A percentile compares a stretch with the other conserved stretches of the same genome.
phyloP scores from a whole-genome alignment of 805 yeast species.

The Kuraishia ogatae region DNA sequence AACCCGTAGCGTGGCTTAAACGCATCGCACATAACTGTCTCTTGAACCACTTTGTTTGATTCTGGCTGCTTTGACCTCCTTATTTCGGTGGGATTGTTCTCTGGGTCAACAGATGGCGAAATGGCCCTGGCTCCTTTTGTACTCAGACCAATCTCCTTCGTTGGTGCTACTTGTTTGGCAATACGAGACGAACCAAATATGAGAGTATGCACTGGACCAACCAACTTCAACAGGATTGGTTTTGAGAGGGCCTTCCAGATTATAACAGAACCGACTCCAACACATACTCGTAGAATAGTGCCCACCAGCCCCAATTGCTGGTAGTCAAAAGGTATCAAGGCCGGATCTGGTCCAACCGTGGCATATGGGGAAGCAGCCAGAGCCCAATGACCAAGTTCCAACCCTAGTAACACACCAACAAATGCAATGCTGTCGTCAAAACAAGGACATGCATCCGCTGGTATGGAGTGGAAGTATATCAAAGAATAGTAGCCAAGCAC shows the following conservation, averaged over 20 bases:
- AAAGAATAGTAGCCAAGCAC: conserved; percentile 34
- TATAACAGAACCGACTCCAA: conserved; percentile 58
- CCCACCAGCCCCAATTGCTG: conserved; percentile 32
- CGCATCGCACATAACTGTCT: conserved; percentile 29
- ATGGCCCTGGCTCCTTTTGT: neutral
- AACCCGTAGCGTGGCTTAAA: conserved; percentile 59
- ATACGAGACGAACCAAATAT: neutral
- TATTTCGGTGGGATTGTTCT: neutral
- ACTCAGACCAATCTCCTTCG: conserved; percentile 26
- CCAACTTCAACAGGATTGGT: conserved; percentile 45
- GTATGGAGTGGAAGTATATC: conserved; percentile 68
- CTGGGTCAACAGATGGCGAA: neutral
- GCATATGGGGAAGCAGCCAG: neutral
- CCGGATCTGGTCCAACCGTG: neutral
- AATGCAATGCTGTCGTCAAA: conserved; percentile 93
- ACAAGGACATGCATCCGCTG: conserved; percentile 93
- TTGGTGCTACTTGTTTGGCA: neutral
- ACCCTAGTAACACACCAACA: conserved; percentile 76
- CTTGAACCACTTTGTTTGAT: conserved; percentile 6
- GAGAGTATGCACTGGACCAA: conserved; percentile 37
- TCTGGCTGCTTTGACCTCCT: neutral
- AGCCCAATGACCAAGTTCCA: conserved; percentile 55
- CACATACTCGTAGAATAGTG: conserved; percentile 35
- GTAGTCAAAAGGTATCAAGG: conserved; percentile 19
- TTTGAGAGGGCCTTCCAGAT: conserved; percentile 72